Percentiles rank a stretch among this genome's conserved stretches.
These are phyloP conservation scores for Yarrowia hollandica DNA, from an alignment of 805 yeast species.

Conservation along the genomic window DNA sequence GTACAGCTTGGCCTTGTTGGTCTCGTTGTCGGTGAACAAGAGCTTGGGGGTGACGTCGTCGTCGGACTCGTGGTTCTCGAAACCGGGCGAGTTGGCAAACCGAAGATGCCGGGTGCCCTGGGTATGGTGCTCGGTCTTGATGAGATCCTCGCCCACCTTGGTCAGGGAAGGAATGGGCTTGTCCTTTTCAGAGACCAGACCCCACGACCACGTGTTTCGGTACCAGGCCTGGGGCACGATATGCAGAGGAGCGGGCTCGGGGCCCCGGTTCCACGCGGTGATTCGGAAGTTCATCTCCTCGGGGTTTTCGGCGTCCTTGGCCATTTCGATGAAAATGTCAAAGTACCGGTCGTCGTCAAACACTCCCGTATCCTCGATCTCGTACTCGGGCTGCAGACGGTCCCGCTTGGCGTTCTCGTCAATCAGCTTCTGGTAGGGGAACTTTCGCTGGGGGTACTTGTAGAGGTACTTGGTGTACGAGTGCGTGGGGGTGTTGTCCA, in stretches of 20 bases:
- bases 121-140: slow-evolving; percentile 64
- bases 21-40: slow-evolving; percentile 86
- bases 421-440: slow-evolving; percentile 76
- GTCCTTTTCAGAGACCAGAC: slow-evolving; percentile 52
- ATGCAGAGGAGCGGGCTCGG: slow-evolving; percentile 83
- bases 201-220: slow-evolving; percentile 96
- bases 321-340: slow-evolving; percentile 87
- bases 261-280: slow-evolving; percentile 84
- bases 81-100: slow-evolving; percentile 85
- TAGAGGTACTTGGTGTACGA: slow-evolving; percentile 87
- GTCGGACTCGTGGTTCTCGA: slow-evolving; percentile 43
- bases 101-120: slow-evolving; percentile 65
- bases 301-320: slow-evolving; percentile 76
- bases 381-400: slow-evolving; percentile 72
- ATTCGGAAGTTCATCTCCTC: slow-evolving; percentile 79
- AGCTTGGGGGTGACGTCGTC: slow-evolving; percentile 72
- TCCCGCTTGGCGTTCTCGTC: slow-evolving; percentile 65
- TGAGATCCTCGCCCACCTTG: slow-evolving; percentile 40
- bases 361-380: slow-evolving; percentile 75
- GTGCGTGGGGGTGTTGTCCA: slow-evolving; percentile 91
- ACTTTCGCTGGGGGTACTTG: slow-evolving; percentile 86
- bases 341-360: slow-evolving; percentile 68
- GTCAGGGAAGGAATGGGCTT: slow-evolving; percentile 37
- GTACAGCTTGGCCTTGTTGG: slow-evolving; percentile 70
- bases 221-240: slow-evolving; percentile 79